Evolutionary conservation across 2,329 filamentous ascomycete genomes (phyloP), one percentile per base, ranked within the genome.

Genomic region (Anthostomella pinea): DNA sequence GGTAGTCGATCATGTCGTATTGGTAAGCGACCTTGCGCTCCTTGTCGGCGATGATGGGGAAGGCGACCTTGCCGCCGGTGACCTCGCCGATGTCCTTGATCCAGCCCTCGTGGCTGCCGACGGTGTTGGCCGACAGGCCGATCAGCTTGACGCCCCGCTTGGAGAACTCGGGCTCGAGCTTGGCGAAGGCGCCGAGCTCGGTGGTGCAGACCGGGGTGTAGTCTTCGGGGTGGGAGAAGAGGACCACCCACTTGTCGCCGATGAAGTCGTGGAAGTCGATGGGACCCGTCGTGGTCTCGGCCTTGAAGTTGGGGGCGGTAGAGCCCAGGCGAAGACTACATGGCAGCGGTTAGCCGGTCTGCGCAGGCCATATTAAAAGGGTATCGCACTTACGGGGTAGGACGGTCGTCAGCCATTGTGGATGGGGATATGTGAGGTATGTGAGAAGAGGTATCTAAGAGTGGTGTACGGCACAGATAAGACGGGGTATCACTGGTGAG

Each of bases 181-280:
- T 93, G 53, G 89, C 86, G 57, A 96, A 94, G 42, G 89, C 89
- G 46, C 89, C 90, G 46, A 96, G 83, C 72, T 96, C 90, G 36
- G 89, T 96, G 48, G 90, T 96, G 77, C 90, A 96, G 42, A 95
- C 90, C 36, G 90, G 90, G 2, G 90, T 95, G 75, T 87, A 95
- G 68, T 95, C 90, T 65, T 83, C 84, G 3, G 87, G 87, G 70
- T 91, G 87, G 20, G 83, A 88, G 74, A 93, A 91, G 53, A 93
- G 73, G 49, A 93, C 78, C 41, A 83, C 80, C 87, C 87, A 91
- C 57, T 76, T 83, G 71, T 84, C 73, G 58, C 81, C 83, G 49
- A 90, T 77, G 69, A 85, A 90, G 64, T 88, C 75, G 66, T 90
- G 85, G 72, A 91, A 89, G 68, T 87, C 80, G 57, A 91, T 87